Conservation (phyloP, 2,329 filamentous ascomycete genomes). For the Fusarium algeriense region DNA sequence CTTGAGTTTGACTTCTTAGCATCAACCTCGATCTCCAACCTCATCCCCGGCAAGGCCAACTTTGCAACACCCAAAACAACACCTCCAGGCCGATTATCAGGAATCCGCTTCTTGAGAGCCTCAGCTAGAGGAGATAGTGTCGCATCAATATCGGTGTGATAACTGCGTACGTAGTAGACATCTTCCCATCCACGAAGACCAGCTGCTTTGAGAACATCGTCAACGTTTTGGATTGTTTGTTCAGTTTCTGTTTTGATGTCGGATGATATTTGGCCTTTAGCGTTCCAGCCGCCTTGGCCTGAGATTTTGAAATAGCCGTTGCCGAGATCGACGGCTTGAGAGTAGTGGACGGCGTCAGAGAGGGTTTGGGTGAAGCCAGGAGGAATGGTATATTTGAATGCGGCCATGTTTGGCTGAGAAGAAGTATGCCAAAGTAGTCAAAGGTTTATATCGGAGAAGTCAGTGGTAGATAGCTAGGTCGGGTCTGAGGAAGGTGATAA, state of each 20-base stretch:
- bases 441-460: neutral
- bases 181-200: conserved; percentile 47
- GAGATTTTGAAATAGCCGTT: conserved; percentile 44
- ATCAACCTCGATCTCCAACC: conserved; percentile 43
- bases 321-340: conserved; percentile 41
- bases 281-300: conserved; percentile 42
- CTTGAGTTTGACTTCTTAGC: conserved; percentile 12
- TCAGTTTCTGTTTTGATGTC: conserved; percentile 29
- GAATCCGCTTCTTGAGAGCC: conserved; percentile 26
- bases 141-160: conserved; percentile 39
- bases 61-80: conserved; percentile 20
- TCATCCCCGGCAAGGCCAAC: conserved; percentile 38
- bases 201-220: conserved; percentile 39
- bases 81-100: conserved; percentile 24
- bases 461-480: neutral
- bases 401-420: neutral
- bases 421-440: neutral
- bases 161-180: conserved; percentile 45
- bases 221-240: conserved; percentile 42
- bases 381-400: conserved; percentile 23
- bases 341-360: conserved; percentile 38
- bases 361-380: conserved; percentile 5
- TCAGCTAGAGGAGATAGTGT: conserved; percentile 22
- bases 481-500: neutral
- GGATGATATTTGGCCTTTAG: conserved; percentile 30